Evolutionary conservation across 148 eudicot genomes (phyloP).

Genomic region (Diospyros kaki): DNA sequence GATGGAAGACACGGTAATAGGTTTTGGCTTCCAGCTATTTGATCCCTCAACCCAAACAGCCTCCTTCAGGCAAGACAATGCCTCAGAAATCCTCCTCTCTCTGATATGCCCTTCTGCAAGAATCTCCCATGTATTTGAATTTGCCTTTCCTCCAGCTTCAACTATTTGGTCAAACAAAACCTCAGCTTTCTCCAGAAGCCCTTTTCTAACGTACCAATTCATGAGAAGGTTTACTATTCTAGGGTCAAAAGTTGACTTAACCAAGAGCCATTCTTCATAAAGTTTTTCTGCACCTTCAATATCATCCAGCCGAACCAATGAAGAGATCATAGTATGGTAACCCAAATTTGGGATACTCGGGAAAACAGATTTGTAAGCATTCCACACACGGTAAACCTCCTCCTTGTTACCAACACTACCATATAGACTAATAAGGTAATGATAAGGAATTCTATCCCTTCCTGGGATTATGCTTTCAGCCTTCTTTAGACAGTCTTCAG

Average conservation of each 20-base stretch:
- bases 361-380: constrained; percentile 49
- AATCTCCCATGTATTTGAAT: constrained; percentile 65
- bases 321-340: constrained; percentile 62
- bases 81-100: constrained; percentile 50
- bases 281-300: constrained; percentile 70
- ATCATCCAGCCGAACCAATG: constrained; percentile 66
- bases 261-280: constrained; percentile 67
- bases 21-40: constrained; percentile 64
- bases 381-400: constrained; percentile 75
- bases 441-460: constrained; percentile 59
- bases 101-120: constrained; percentile 52
- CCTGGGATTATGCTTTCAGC: constrained; percentile 51
- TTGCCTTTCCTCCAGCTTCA: constrained; percentile 59
- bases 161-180: constrained; percentile 51
- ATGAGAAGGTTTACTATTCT: constrained; percentile 64
- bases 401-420: constrained; percentile 64
- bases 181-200: constrained; percentile 53
- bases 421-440: constrained; percentile 68
- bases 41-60: constrained; percentile 44
- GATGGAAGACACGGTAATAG: constrained; percentile 33
- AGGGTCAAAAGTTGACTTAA: constrained; percentile 55
- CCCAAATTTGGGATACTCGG: constrained; percentile 53
- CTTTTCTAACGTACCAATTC: constrained; percentile 53
- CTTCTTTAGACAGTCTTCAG: constrained; percentile 55
- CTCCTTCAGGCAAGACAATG: constrained; percentile 62